Base-by-base conservation (phyloP, 108 stramenopile species). In the Fragilaria crotonensis region DNA sequence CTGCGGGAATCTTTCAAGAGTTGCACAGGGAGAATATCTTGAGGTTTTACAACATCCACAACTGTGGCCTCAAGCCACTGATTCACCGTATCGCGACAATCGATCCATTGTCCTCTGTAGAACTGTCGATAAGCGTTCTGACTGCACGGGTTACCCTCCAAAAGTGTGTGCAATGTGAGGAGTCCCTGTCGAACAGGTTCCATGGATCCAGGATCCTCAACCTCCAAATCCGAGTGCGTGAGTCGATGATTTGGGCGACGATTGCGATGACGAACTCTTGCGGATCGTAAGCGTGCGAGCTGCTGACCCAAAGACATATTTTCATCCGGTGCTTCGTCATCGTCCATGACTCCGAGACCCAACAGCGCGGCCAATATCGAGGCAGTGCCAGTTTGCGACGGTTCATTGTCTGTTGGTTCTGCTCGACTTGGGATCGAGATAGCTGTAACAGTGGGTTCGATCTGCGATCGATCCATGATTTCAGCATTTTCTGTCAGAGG, bases 41-140 rank as follows among this genome's bases (percentile, higher is more conserved):
- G 66, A 20, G 85, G 86, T 21, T 62, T 25, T 20, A 86, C 71
- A 36, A 96, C 76, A 33, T 95, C 89, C 52, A 97, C 85, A 26
- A 98, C 66, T 11, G 96, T 97, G 3, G 97, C 96, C 66, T 98
- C 97, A 17, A 98, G 62, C 97, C 97, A 94, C 55, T 97, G 94
- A 67, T 95, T 84, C 46, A 98, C 96, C 17, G 97, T 97, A 70
- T 98, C 97, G 29, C 85, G 73, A 14, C 83, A 89, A 68, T 96
- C 97, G 19, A 98, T 63, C 97, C 97, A 98, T 69, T 98, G 97
- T 7, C 97, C 96, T 23, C 80, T 68, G 56, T 78, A 96, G 81
- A 85, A 98, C 45, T 77, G 70, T 22, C 91, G 81, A 70, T 81
- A 77, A 30, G 72, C 57, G 4, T 83, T n/a, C 45, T 63, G 55